Evolutionary conservation across 768 basidiomycete genomes (phyloP).

Genomic region (Boletus rex-veris): DNA sequence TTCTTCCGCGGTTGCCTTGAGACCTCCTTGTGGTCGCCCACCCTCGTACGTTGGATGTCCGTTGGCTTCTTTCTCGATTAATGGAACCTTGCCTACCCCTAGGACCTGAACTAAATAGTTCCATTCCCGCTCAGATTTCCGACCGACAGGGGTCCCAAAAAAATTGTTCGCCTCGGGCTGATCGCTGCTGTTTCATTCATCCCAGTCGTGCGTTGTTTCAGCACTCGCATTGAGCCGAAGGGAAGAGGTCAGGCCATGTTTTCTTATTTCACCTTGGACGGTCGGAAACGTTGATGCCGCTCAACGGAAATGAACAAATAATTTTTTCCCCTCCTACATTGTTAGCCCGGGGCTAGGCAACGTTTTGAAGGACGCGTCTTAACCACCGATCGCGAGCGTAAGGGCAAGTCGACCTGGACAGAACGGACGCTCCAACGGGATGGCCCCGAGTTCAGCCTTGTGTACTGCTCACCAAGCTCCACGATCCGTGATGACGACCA

Average conservation of each 20-base stretch:
- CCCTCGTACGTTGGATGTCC: conserved; percentile 1
- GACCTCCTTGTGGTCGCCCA: conserved; percentile 22
- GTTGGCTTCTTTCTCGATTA: conserved; percentile 17
- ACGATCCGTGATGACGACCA: conserved; percentile 1
- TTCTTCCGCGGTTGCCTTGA: conserved; percentile 24
- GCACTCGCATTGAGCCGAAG: conserved; percentile 3
- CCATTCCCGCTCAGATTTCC: conserved; percentile 14
- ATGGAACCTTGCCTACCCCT: conserved; percentile 16
- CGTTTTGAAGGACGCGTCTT: conserved; percentile 1
- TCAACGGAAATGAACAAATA: conserved; percentile 30
- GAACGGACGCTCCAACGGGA: not conserved
- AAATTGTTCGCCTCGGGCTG: conserved; percentile 14
- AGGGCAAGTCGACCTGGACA: not conserved
- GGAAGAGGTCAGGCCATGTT: conserved; percentile 13
- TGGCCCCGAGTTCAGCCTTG: conserved; percentile 6
- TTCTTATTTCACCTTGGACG: conserved; percentile 23
- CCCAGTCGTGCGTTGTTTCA: not conserved
- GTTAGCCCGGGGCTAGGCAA: conserved; percentile 16
- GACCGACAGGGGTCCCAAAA: not conserved
- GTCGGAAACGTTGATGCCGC: conserved; percentile 8
- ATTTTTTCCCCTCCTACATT: conserved; percentile 22
- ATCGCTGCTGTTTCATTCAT: conserved; percentile 20
- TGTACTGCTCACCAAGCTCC: conserved; percentile 13
- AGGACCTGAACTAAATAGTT: not conserved
- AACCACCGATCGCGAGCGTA: conserved; percentile 13